phyloP scores from a whole-genome alignment of 2,329 filamentous ascomycete genomes.

The Lasiodiplodia citricola region DNA sequence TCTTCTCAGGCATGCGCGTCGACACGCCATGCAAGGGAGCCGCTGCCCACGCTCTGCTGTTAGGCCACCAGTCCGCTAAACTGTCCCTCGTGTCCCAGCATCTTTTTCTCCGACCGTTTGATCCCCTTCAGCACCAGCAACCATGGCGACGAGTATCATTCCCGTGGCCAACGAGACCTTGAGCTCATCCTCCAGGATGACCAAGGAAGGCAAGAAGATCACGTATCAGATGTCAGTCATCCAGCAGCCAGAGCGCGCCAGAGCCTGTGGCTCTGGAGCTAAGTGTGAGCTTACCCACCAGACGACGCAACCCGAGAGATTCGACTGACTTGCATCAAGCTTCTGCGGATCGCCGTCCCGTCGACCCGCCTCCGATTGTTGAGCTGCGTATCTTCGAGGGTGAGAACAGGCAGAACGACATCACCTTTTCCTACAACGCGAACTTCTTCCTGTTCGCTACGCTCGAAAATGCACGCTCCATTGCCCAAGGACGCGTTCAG shows the following conservation, averaged over 20 bases:
- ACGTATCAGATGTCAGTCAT: constrained; percentile 85
- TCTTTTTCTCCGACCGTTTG: constrained; percentile 10
- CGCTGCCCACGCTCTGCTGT: constrained; percentile 25
- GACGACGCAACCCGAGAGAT: constrained; percentile 6
- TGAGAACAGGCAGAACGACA: constrained; percentile 55
- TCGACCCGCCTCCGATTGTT: constrained; percentile 93
- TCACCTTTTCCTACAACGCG: constrained; percentile 90
- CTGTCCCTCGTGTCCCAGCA: constrained; percentile 20
- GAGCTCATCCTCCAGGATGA: constrained; percentile 62
- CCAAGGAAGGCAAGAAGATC: constrained; percentile 75
- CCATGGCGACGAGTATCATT: constrained; percentile 49
- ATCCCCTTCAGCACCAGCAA: background rate
- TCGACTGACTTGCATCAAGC: constrained; percentile 54
- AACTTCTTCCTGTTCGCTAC: constrained; percentile 98
- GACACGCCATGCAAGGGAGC: constrained; percentile 26
- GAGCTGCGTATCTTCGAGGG: constrained; percentile 86
- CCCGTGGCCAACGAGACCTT: constrained; percentile 62
- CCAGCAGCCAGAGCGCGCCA: constrained; percentile 91
- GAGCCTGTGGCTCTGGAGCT: constrained; percentile 92
- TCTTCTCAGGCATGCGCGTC: constrained; percentile 23
- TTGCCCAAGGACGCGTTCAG: constrained; percentile 76
- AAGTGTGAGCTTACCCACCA: constrained; percentile 73
- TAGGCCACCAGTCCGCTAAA: constrained; percentile 21
- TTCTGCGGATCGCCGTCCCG: constrained; percentile 85
- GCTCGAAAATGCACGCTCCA: constrained; percentile 53